These are phyloP conservation scores for Phanerochaete sordida DNA, from an alignment of 768 basidiomycete species.

Conservation along the genomic window DNA sequence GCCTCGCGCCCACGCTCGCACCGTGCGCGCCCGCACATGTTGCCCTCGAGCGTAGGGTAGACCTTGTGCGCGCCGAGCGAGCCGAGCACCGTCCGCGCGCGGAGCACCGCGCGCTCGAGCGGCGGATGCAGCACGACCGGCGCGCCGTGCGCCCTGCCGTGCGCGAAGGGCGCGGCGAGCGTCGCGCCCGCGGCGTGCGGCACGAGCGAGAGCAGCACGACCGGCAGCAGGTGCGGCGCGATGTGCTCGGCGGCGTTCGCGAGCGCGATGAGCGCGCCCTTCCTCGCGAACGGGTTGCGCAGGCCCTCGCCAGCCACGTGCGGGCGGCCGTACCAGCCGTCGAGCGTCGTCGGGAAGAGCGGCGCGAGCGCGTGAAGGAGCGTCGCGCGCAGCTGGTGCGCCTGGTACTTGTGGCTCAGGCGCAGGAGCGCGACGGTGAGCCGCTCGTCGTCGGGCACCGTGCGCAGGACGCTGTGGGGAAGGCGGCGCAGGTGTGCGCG, in stretches of 20 bases:
- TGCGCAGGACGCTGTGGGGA: neutral
- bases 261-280: neutral
- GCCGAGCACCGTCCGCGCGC: neutral
- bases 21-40: neutral
- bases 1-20: neutral
- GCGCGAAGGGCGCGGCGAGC: no score
- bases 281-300: neutral
- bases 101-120: neutral
- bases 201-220: neutral
- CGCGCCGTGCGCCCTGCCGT: neutral
- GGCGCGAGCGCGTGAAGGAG: neutral
- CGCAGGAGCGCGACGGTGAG: slow-evolving; percentile 1
- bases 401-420: slow-evolving; percentile 8
- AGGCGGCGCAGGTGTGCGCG: neutral
- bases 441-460: neutral
- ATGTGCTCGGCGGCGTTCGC: neutral
- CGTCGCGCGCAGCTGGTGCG: neutral
- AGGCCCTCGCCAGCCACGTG: no score
- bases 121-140: neutral
- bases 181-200: neutral
- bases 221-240: neutral
- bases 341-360: neutral
- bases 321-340: neutral
- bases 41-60: neutral
- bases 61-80: neutral